Percentiles rank a stretch among this genome's conserved stretches.
These are phyloP conservation scores for Lasiosphaeris hirsuta DNA, from an alignment of 495 filamentous ascomycete species.

Conservation along the genomic window DNA sequence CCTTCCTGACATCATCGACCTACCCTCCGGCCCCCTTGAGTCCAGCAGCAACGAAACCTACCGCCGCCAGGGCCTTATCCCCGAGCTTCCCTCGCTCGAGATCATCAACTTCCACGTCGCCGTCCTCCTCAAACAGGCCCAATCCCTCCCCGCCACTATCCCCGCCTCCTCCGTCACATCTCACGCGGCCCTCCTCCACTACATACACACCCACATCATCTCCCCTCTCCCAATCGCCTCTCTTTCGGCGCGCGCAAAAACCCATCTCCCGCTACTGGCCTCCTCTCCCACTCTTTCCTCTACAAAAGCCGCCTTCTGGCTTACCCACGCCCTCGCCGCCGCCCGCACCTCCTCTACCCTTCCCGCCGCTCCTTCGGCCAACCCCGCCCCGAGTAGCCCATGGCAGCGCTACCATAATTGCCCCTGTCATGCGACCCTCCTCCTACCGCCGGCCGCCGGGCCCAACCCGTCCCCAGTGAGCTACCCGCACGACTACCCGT, in stretches of 20 bases:
- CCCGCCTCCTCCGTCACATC: background rate
- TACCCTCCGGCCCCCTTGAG: background rate
- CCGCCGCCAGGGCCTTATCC: constrained; percentile 13
- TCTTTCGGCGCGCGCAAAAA: background rate
- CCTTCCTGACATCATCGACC: constrained; percentile 12
- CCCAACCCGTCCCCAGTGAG: constrained; percentile 1
- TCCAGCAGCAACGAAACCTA: background rate
- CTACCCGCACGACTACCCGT: constrained; percentile 5
- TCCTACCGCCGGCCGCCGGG: background rate
- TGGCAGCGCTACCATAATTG: constrained; percentile 18
- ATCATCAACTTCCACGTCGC: constrained; percentile 19
- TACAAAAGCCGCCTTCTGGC: constrained; percentile 12
- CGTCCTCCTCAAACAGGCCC: constrained; percentile 19
- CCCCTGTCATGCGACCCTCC: constrained; percentile 15
- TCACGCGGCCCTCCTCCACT: constrained; percentile 5
- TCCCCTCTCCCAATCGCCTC: background rate
- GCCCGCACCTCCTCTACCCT: background rate
- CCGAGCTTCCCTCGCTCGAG: constrained; percentile 22
- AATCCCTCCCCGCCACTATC: constrained; percentile 8
- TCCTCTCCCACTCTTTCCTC: constrained; percentile 1
- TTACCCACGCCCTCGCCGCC: constrained; percentile 15
- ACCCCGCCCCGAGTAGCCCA: no score
- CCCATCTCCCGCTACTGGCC: background rate
- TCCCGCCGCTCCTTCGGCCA: background rate
- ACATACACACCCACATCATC: constrained; percentile 3